Conservation (phyloP, 768 basidiomycete species). For the Amanita polypyramis region DNA sequence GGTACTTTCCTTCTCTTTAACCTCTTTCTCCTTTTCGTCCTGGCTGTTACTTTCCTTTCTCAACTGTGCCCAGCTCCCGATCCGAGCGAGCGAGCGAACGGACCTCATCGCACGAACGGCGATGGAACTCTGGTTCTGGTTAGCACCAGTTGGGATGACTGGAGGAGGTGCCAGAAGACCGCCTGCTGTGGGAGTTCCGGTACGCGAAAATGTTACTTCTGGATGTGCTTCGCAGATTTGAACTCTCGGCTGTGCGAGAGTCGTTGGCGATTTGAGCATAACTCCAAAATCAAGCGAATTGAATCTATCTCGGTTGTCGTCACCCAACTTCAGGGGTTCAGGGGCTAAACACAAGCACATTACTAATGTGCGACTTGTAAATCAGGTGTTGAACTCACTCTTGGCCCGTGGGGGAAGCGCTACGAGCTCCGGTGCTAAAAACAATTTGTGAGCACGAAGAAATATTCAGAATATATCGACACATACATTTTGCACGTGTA, state of each 20-base stretch:
- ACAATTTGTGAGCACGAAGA: background rate
- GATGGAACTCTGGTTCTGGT: slow-evolving; percentile 44
- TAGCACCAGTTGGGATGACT: slow-evolving; percentile 8
- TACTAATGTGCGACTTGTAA: background rate
- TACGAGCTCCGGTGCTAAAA: slow-evolving; percentile 27
- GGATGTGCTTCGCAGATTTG: slow-evolving; percentile 11
- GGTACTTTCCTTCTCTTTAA: slow-evolving; percentile 12
- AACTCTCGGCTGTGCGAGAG: slow-evolving; percentile 18
- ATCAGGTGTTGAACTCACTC: slow-evolving; percentile 18
- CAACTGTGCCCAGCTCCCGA: slow-evolving; percentile 34
- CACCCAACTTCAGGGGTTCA: slow-evolving; percentile 27
- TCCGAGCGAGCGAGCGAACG: slow-evolving; percentile 59
- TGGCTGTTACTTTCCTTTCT: slow-evolving; percentile 19
- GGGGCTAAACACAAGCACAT: slow-evolving; percentile 25
- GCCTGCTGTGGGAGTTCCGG: slow-evolving; percentile 25
- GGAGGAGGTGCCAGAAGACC: slow-evolving; percentile 29
- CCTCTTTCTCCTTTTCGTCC: slow-evolving; percentile 15
- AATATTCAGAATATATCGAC: background rate
- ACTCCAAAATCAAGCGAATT: slow-evolving; percentile 48
- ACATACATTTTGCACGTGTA: slow-evolving; percentile 34
- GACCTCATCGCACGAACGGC: slow-evolving; percentile 72
- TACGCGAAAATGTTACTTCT: slow-evolving; percentile 20
- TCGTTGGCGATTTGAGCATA: slow-evolving; percentile 22
- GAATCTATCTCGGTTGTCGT: slow-evolving; percentile 39
- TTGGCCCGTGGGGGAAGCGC: slow-evolving; percentile 25